phyloP scores from a whole-genome alignment of 805 yeast species.

The Candida ipomoeae region DNA sequence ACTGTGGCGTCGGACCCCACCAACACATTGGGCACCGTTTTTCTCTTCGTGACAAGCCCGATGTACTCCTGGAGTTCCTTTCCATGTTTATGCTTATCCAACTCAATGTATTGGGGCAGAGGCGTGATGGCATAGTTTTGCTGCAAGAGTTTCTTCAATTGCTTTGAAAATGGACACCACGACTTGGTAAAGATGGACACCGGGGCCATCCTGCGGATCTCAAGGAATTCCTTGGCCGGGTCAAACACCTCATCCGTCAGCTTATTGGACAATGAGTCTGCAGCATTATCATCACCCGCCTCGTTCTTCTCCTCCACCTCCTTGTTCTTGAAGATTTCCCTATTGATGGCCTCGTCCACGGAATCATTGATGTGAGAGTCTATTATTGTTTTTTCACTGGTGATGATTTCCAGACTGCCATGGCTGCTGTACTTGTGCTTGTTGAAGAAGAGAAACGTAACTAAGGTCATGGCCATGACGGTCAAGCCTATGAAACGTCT shows the following conservation, averaged over 20 bases:
- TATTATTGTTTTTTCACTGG: slow-evolving; percentile 23
- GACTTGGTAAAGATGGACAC: slow-evolving; percentile 55
- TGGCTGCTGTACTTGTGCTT: slow-evolving; percentile 30
- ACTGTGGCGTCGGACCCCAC: slow-evolving; percentile 17
- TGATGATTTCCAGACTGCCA: slow-evolving; percentile 22
- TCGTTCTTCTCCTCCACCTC: slow-evolving; percentile 11
- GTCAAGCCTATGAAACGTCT: slow-evolving; percentile 7
- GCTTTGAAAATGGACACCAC: slow-evolving; percentile 72
- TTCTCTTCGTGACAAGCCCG: slow-evolving; percentile 26
- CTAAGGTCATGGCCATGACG: slow-evolving; percentile 4
- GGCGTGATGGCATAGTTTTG: slow-evolving; percentile 71
- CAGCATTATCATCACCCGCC: slow-evolving; percentile 2
- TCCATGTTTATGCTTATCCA: slow-evolving; percentile 79
- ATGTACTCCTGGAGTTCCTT: slow-evolving; percentile 69
- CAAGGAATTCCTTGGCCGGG: slow-evolving; percentile 42
- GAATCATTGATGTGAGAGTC: slow-evolving; percentile 33
- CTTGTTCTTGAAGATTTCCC: slow-evolving; percentile 28
- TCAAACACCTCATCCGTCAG: slow-evolving; percentile 20
- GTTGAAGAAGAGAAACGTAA: slow-evolving; percentile 26
- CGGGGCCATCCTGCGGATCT: slow-evolving; percentile 59
- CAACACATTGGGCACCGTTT: slow-evolving; percentile 18
- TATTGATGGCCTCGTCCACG: slow-evolving; percentile 38
- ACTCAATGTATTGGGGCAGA: slow-evolving; percentile 66
- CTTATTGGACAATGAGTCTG: slow-evolving; percentile 8
- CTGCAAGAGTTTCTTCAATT: slow-evolving; percentile 61